Base-by-base conservation (phyloP, 2,329 filamentous ascomycete species). In the Thyridium curvatum region DNA sequence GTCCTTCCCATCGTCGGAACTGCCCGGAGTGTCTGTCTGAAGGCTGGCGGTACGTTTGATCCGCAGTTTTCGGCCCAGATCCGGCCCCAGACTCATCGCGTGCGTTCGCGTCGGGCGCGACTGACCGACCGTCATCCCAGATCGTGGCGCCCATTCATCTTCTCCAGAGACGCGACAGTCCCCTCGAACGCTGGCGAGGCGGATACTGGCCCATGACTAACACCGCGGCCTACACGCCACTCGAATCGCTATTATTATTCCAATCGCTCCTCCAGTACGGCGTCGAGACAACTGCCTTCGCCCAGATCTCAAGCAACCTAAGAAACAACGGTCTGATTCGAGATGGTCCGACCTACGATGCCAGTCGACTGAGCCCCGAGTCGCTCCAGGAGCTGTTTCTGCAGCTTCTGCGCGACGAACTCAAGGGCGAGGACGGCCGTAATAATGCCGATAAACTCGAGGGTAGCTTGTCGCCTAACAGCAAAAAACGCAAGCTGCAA, bases 301-400 rank as follows among this genome's bases (percentile, higher is more conserved):
- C 46, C n/a, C 56, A 58, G 34, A 57, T 65, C 37, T 62, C 70
- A 12, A 37, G 84, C 47, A 66, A 82, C 43, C 76, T 97, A 46
- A 82, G 76, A 61, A 79, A 72, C 54, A 89, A 94, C 58, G 69
- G 76, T 14, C 71, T 88, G 45, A 72, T 97, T 56, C 81, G 77
- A 51, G 72, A 81, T 52, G 80, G 82, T 61, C 70, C 71, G 33
- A 73, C 73, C 28, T 95, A 84, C 65, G 84, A 95, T 69, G 72
- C 77, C 49, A 67, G 72, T 51, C 79, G 90, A 45, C 66, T 97
- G 57, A 84, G 72, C 35, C 79, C 89, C 8, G 85, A 90, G 60
- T 78, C 87, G 32, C 69, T 97, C 49, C 80, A 86, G 60, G 77
- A 84, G 54, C 72, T 93, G 38, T 96, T 94, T 59, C 66, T 89